These are phyloP conservation scores for Hypoxylon sp. DNA, from an alignment of 2,329 filamentous ascomycete genomes.

Conservation along the genomic window DNA sequence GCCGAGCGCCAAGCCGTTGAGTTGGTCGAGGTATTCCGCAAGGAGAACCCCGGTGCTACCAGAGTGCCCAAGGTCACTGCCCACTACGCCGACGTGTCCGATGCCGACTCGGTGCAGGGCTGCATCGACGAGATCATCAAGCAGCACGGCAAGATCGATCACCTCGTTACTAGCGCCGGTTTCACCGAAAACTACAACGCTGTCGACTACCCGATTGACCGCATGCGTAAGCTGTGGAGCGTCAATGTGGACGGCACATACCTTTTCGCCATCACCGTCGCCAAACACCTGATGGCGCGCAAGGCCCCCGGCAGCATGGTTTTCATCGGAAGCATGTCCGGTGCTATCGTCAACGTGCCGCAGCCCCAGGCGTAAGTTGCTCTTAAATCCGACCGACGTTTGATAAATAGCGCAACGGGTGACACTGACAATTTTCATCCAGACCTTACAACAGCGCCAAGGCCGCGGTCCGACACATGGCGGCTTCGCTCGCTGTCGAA, in stretches of 20 bases:
- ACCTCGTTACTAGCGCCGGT: slow-evolving; percentile 94
- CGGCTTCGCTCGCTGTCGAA: slow-evolving; percentile 89
- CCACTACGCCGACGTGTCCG: slow-evolving; percentile 89
- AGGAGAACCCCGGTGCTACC: slow-evolving; percentile 81
- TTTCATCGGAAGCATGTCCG: slow-evolving; percentile 96
- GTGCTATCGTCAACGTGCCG: slow-evolving; percentile 92
- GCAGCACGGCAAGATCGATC: slow-evolving; percentile 86
- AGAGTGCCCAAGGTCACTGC: slow-evolving; percentile 87
- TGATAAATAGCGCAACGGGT: slow-evolving; percentile 8
- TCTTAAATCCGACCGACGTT: slow-evolving; percentile 1
- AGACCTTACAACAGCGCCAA: slow-evolving; percentile 93
- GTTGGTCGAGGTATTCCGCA: slow-evolving; percentile 81
- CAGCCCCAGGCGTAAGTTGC: slow-evolving; percentile 82
- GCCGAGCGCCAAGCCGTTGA: slow-evolving; percentile 81
- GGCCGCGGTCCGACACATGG: slow-evolving; percentile 90
- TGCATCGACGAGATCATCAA: slow-evolving; percentile 79
- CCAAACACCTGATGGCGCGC: slow-evolving; percentile 88
- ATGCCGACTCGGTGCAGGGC: slow-evolving; percentile 81
- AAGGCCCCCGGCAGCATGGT: slow-evolving; percentile 87
- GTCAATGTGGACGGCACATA: slow-evolving; percentile 96
- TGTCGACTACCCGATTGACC: slow-evolving; percentile 89
- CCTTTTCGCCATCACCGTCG: slow-evolving; percentile 86
- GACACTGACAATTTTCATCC: slow-evolving; percentile 36
- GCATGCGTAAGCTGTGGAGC: slow-evolving; percentile 92
- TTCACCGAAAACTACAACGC: slow-evolving; percentile 98